Base-by-base conservation (phyloP, 352 stramenopile genomes). In the Phytophthora nicotianae region DNA sequence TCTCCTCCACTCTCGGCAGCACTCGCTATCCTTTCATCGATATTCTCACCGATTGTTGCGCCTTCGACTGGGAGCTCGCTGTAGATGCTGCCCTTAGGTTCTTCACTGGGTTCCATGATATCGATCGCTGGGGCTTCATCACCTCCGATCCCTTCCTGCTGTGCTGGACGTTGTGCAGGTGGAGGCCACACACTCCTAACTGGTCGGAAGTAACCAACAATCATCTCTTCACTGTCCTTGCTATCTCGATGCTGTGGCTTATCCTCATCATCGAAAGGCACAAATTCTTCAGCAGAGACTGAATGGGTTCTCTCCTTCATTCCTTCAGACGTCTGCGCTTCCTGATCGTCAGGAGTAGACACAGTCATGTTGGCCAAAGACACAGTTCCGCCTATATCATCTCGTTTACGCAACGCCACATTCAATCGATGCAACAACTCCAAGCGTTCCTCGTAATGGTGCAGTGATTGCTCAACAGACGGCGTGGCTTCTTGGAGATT, bases 371-470 rank as follows among this genome's bases (percentile, higher is more conserved):
- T 41, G 8, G 17, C 9, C 42, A 49, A 5, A 62, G 45, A 16
- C 5, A 32, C 24, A 23, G 6, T 8, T 21, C 43, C 40, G 6
- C 23, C 17, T 1, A 63, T 13, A 21, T 78, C 49, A 8, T 68
- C 41, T 19, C 45, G 55, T 32, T 62, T 72, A n/a, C 62, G 58
- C 56, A 83, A 43, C 2, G 71, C 68, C 11, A 75, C 53, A 45
- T 83, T 77, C 17, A 86, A 49, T 2, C 76, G 66, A 5, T 58
- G 58, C 10, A 86, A 48, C 40, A 86, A 47, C 23, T 74, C 58
- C 5, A 61, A 29, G 1, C 76, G 74, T 37, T 81, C 74, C 27
- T 71, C 19, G n/a, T 71, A 72, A 42, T 79, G 70, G 7, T 50
- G 57, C 1, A 72, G 20, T 42, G n/a, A 38, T 43, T 50, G 13